Base-by-base conservation (phyloP, 129 eudicot genomes). In the Scalesia atractyloides region DNA sequence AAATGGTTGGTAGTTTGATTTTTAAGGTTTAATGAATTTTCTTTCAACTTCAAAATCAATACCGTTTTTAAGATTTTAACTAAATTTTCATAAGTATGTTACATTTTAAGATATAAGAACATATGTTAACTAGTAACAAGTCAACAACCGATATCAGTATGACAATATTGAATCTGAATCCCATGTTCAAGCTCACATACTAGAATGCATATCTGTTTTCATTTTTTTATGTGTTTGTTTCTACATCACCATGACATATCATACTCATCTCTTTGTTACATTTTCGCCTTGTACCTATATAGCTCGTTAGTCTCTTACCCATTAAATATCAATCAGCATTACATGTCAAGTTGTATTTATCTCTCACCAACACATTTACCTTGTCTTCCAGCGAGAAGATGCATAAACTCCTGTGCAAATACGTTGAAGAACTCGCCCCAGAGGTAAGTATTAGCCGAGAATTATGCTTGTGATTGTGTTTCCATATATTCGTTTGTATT, bases 381-480 rank as follows among this genome's bases (percentile, higher is more conserved):
- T 65, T 39, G 54, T 46, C 20, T 53, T 15, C 59, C 36, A 26
- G 56, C 39, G 71, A 53, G 9, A 14, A 57, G 3, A 46, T 37
- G 37, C 24, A 46, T 9, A 39, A 6, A 4, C 7, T 48, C 58
- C 53, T 46, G 12, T 48, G 37, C 5, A 50, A 8, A 68, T 68
- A 13, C 64, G 82, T 85, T 70, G 76, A 83, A 79, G 62, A 57
- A 13, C 91, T 86, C 20, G 89, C 91, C 43, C 96, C 96, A 0
- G 96, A 89, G 96, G 96, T 89, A 74, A 49, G n/a, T n/a, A n/a
- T n/a, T n/a, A n/a, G n/a, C n/a, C n/a, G n/a, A n/a, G n/a, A n/a
- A n/a, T n/a, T n/a, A n/a, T n/a, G n/a, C n/a, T n/a, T n/a, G n/a
- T n/a, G n/a, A n/a, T n/a, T n/a, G n/a, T n/a, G n/a, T n/a, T n/a